Base-by-base conservation (phyloP, 108 stramenopile species). In the Fragilariopsis cylindrus region DNA sequence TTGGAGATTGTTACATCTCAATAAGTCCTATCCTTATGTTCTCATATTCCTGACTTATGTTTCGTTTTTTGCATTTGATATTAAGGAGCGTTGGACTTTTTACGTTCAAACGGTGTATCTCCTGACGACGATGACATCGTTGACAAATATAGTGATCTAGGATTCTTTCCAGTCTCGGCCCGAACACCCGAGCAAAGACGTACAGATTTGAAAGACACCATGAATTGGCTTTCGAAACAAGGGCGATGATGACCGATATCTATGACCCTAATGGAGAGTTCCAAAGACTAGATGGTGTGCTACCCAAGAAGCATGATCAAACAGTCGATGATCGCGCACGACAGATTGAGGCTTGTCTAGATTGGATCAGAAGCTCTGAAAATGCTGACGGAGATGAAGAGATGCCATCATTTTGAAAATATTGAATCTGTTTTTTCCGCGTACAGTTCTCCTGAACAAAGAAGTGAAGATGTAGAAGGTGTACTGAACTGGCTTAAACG, bases 401-500 rank as follows among this genome's bases (percentile, higher is more conserved):
- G 16, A 12, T 15, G 19, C 48, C 60, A 39, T 46, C 46, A 39
- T 68, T 68, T 75, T 47, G 49, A 75, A 7, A 57, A 67, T 45
- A 68, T 68, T 44, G 49, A 52, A 18, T 5, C 48, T 8, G 55
- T 75, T 12, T 12, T 41, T 52, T 9, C 42, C 9, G 43, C 53
- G 5, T 66, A 66, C 12, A 67, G 74, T 40, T 68, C 54, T 47
- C 77, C 77, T 9, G 72, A 72, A 65, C 55, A 73, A 56, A 68
- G 70, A 65, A 57, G 65, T 18, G 41, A 48, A 47, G 74, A 75
- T 40, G 3, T 68, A 4, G 49, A 64, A 19, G 58, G 64, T 39
- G 39, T 72, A 7, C 46, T 71, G 63, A 74, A 80, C 72, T 84
- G 83, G 83, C 39, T 84, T 11, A 79, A 18, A 21, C 54, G 39